Evolutionary conservation across 345 rosid species (phyloP).

Genomic region (Atalantia buxifolia): DNA sequence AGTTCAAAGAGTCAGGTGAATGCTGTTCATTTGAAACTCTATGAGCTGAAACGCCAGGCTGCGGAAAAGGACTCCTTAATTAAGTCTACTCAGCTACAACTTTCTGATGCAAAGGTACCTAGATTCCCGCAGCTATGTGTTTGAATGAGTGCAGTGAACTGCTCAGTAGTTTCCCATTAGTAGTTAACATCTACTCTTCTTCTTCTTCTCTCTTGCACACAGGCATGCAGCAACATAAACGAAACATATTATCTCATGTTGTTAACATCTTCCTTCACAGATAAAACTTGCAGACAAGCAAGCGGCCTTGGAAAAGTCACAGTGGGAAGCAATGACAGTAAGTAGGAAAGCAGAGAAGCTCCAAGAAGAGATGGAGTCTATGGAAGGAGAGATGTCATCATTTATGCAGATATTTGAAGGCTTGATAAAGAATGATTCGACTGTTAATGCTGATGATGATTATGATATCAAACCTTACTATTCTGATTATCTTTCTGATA

Average conservation of each 20-base stretch:
- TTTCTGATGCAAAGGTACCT: constrained; percentile 84
- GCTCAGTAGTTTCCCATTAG: background rate
- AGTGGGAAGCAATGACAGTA: constrained; percentile 87
- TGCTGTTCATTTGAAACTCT: constrained; percentile 45
- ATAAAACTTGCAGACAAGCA: constrained; percentile 95
- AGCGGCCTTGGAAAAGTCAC: constrained; percentile 86
- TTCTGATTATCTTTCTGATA: constrained; percentile 50
- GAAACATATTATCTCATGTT: constrained; percentile 3
- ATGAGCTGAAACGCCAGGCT: constrained; percentile 53
- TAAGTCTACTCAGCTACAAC: constrained; percentile 67
- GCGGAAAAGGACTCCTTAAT: constrained; percentile 65
- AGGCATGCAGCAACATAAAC: background rate
- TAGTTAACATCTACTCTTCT: background rate
- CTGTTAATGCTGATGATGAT: constrained; percentile 44
- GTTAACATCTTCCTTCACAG: constrained; percentile 31
- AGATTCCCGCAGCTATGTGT: background rate
- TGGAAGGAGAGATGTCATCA: constrained; percentile 65
- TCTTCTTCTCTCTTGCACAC: background rate
- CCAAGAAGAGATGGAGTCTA: constrained; percentile 58
- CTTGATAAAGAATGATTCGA: constrained; percentile 41
- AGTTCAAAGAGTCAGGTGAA: constrained; percentile 46
- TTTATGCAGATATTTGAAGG: constrained; percentile 57
- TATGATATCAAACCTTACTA: constrained; percentile 54
- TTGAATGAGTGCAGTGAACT: constrained; percentile 2
- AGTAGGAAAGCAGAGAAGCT: constrained; percentile 63